Base-by-base conservation (phyloP, 371 early-diverging fungal genomes). In the Mucor lusitanicus region DNA sequence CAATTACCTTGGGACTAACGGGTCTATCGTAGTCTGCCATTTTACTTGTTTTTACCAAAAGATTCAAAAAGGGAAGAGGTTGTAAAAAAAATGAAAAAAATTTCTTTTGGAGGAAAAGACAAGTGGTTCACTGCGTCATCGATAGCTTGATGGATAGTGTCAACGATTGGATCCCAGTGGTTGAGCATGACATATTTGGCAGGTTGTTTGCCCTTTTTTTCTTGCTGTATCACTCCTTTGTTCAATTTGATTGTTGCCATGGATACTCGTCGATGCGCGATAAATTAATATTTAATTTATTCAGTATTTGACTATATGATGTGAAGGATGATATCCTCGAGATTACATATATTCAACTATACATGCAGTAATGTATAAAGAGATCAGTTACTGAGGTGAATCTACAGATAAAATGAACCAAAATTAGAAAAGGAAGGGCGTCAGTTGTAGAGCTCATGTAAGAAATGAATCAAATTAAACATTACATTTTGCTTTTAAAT, bases 21-120 rank as follows among this genome's bases (percentile, higher is more conserved):
- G 71, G 63, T 70, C 66, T 65, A 42, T 65, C 65, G 50, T 62
- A 63, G 54, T 71, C 71, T 33, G 59, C 67, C 71, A 71, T 71
- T 32, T 48, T 46, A 17, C 32, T 48, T 65, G 42, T 30, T 25
- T n/a, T 40, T 28, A 15, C 21, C 42, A 48, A 61, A 21, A 7
- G 21, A 21, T 3, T 35, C 25, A 23, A 63, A 63, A 17, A 54
- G 11, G 19, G 11, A 63, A 32, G 21, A 28, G 7, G 11, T 28
- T 25, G 40, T 30, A 33, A 7, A 7, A 33, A 33, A 32, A 28
- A 56, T 7, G 21, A 62, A 40, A 55, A 64, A 50, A 63, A 63
- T 63, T 62, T 46, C 50, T 46, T 61, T 23, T 61, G 25, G 25
- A 50, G 4, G 21, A 30, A 30, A 61, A 46, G 61, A 23, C 9